Evolutionary conservation across 2,329 filamentous ascomycete species (phyloP).

Genomic region (Aciculosporium take): DNA sequence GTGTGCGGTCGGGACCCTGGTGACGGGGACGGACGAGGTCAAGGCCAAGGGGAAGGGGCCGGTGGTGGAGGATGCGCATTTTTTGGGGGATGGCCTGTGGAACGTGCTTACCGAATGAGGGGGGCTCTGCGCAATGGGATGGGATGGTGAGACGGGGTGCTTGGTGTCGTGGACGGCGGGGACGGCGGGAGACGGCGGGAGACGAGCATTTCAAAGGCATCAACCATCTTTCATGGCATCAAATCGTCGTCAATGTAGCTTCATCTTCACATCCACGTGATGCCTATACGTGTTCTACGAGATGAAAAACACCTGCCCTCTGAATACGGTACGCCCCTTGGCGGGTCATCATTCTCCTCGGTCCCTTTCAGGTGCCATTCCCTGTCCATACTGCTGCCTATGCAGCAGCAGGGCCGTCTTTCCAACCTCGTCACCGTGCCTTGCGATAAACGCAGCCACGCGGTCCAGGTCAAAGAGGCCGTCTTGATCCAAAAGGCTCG

Average conservation of each 20-base stretch:
- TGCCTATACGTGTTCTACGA: no score
- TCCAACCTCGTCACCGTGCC: slow-evolving; percentile 24
- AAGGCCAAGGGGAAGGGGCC: slow-evolving; percentile 90
- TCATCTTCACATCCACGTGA: no score
- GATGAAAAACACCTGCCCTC: no score
- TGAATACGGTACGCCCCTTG: no score
- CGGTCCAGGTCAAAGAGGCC: slow-evolving; percentile 30
- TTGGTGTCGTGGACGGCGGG: no score
- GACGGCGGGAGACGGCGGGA: not conserved
- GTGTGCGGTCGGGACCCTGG: slow-evolving; percentile 74
- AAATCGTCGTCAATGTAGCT: no score
- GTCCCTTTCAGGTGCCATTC: not conserved
- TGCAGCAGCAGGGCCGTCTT: slow-evolving; percentile 18
- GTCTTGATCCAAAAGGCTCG: slow-evolving; percentile 17
- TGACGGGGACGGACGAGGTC: slow-evolving; percentile 77
- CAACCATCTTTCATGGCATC: no score
- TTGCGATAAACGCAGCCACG: slow-evolving; percentile 27
- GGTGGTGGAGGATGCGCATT: slow-evolving; percentile 88
- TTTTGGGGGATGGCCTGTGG: slow-evolving; percentile 89
- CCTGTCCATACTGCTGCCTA: slow-evolving; percentile 6
- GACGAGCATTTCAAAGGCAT: no score
- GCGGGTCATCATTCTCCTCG: no score
- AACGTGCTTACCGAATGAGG: slow-evolving; percentile 41
- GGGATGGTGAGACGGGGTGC: not conserved
- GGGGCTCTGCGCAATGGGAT: not conserved